These are phyloP conservation scores for Teunomyces pallodes DNA, from an alignment of 805 yeast genomes.

Conservation along the genomic window DNA sequence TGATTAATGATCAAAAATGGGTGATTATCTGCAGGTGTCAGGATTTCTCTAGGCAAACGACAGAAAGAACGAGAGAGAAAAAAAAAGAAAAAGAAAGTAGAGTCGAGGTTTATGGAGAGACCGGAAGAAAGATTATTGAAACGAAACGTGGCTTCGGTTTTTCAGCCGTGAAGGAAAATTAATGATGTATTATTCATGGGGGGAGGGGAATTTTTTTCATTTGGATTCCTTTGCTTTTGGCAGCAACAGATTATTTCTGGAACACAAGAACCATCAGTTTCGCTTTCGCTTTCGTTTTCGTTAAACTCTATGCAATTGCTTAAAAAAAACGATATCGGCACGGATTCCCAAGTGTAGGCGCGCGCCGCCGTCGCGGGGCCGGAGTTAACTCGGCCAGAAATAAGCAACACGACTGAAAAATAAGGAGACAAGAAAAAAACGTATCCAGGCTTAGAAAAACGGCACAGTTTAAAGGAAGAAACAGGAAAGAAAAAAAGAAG, in stretches of 20 bases:
- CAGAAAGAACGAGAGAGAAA: neutral
- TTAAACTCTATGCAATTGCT: too few species aligned
- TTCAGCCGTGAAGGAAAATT: neutral
- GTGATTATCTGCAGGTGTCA: neutral
- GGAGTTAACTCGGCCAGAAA: too few species aligned
- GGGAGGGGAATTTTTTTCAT: too few species aligned
- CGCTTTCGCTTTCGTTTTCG: too few species aligned
- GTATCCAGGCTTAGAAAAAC: too few species aligned
- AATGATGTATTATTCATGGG: too few species aligned
- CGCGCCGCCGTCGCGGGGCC: too few species aligned
- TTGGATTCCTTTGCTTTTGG: too few species aligned
- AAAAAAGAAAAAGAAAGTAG: neutral
- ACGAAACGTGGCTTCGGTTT: neutral
- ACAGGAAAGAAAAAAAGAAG: conserved; percentile 12
- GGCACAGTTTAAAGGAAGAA: neutral
- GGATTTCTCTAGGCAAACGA: neutral
- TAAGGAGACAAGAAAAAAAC: neutral
- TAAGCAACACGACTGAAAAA: neutral
- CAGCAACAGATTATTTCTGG: too few species aligned
- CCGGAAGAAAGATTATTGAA: neutral
- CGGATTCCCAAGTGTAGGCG: too few species aligned
- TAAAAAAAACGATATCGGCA: too few species aligned
- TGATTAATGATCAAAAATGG: neutral
- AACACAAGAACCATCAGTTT: too few species aligned
- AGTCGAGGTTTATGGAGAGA: neutral